Base-by-base conservation (phyloP, 1,284 basidiomycete species). In the Leccinum subrobustum region DNA sequence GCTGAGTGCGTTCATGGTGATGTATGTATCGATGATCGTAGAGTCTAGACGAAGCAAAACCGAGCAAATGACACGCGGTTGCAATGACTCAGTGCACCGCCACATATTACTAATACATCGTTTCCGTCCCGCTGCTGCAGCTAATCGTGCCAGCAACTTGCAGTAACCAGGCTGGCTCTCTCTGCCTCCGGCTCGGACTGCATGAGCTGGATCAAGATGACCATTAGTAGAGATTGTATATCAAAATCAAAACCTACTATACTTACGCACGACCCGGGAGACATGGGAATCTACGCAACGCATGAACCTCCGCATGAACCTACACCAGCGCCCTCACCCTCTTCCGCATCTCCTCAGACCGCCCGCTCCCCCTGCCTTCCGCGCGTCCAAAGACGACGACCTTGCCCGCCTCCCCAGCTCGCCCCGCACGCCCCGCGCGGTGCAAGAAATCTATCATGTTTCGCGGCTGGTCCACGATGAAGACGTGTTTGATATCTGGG, bases 361-460 rank as follows among this genome's bases (percentile, higher is more conserved):
- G 76, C 54, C 74, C 75, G 39, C 86, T 86, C 4, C 84, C 82
- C 54, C 84, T 39, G n/a, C 37, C 85, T 60, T 80, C 82, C 65
- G 76, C 73, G 71, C 86, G 89, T 31, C 86, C 86, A 68, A 92
- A 92, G 9, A 92, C 76, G 3, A 91, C 84, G 0, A 91, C 88
- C 65, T 80, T 84, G 0, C 89, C 89, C 35, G 72, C 70, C 67
- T 80, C 25, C 25, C 25, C 25, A 25, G 25, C 25, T 25, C 25
- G 25, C 25, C 25, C 25, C 0, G 25, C 25, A 25, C 25, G 79
- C 6, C 94, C 94, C 0, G 94, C 94, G 4, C 94, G 87, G 76
- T 96, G 94, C 61, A 96, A 75, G 71, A 96, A 95, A 75, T 96
- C 93, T 51, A 95, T 83, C 79, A 91, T 90, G 72, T 93, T 95